Base-by-base conservation (phyloP, 2,329 filamentous ascomycete species). In the Neoascochyta sp. region DNA sequence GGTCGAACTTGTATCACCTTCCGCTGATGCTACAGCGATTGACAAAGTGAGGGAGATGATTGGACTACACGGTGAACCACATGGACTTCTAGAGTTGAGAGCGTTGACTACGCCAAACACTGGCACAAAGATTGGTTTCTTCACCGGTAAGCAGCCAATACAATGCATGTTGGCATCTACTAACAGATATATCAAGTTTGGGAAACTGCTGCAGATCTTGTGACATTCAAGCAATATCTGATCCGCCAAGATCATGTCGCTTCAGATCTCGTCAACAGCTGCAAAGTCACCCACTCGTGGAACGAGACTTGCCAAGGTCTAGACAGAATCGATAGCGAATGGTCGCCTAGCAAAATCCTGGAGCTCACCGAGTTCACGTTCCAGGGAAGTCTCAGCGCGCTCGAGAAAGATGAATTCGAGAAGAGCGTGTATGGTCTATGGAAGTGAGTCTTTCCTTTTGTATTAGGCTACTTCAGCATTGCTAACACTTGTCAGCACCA, bases 351-450 rank as follows among this genome's bases (percentile, higher is more conserved):
- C 13, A 35, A 35, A 14, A 17, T 30, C 3, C 4, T 35, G 10
- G 32, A 35, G 16, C 15, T 24, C 2, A 28, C 30, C 1, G 12
- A 27, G 13, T 31, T 35, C 27, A 27, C 3, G 3, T 31, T 27
- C 7, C 8, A 5, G 9, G 4, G 20, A 16, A 3, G 9, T n/a
- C 10, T 27, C 15, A 21, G 20, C 8, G 7, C 24, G 13, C n/a
- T 9, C n/a, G 32, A 35, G 16, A 30, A 19, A 11, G 11, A 19
- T 6, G 27, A 16, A 3, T 27, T 31, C 13, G 19, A 13, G 12
- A 5, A 10, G 8, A 17, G 16, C 5, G 8, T 27, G 8, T 21
- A 30, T 9, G 24, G n/a, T n/a, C 16, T 35, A 3, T 23, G 10
- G 6, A 31, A 24, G 32, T 24, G 29, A 27, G 32, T 21, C 2